Evolutionary conservation across 208 protist species (phyloP).

Genomic region (Blastocrithidia nonstop): DNA sequence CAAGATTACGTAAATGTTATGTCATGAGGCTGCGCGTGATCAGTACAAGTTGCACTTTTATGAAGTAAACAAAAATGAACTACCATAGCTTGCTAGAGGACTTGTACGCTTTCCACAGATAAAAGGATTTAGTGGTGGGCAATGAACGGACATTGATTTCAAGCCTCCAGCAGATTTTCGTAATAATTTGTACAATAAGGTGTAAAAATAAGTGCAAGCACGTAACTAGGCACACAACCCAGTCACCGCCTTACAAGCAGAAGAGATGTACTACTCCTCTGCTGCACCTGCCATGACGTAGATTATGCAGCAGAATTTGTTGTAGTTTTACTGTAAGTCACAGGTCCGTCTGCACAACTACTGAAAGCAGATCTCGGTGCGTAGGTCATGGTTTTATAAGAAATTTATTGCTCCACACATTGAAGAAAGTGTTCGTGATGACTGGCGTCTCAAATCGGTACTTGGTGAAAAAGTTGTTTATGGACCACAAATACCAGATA

Average conservation of each 20-base stretch:
- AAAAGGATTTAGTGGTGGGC: conserved; percentile 61
- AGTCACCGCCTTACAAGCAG: conserved; percentile 64
- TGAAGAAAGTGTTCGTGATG: conserved; percentile 34
- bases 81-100: conserved; percentile 38
- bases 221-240: conserved; percentile 30
- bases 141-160: conserved; percentile 77
- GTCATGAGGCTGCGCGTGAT: conserved; percentile 36
- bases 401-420: conserved; percentile 67
- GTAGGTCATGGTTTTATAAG: conserved; percentile 64
- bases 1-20: conserved; percentile 69
- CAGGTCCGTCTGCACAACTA: conserved; percentile 77
- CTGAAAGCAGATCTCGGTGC: conserved; percentile 69
- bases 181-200: conserved; percentile 44
- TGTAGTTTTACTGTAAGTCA: conserved; percentile 49
- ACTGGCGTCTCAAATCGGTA: conserved; percentile 38
- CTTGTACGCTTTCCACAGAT: conserved; percentile 77
- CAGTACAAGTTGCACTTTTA: conserved; percentile 52
- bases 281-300: conserved; percentile 58
- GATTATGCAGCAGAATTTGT: conserved; percentile 56
- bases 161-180: conserved; percentile 59
- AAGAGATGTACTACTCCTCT: conserved; percentile 80
- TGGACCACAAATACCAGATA: conserved; percentile 22
- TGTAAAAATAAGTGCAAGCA: conserved; percentile 38
- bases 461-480: conserved; percentile 63
- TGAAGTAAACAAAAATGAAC: conserved; percentile 50